A percentile compares a stretch with the other conserved stretches of the same genome.
Conservation (phyloP, 108 stramenopile species). For the Craspedostauros australis region DNA sequence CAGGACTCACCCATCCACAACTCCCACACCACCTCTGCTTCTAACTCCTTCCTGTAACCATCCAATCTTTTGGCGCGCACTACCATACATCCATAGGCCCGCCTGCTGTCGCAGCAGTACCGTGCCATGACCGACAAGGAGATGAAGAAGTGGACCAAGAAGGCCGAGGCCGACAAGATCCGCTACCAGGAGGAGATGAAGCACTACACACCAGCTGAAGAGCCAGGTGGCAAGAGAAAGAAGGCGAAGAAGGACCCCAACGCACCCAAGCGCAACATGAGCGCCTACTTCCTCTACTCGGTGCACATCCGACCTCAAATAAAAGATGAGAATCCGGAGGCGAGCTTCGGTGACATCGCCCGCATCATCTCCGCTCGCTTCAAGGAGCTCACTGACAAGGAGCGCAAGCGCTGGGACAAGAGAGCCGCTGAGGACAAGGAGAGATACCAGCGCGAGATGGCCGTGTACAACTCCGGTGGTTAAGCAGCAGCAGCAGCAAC, state of each 20-base stretch:
- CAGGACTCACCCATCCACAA: background rate
- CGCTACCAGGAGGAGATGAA: conserved; percentile 86
- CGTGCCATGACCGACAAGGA: conserved; percentile 64
- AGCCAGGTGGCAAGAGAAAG: conserved; percentile 36
- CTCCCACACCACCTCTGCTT: background rate
- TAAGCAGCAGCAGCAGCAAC: no score
- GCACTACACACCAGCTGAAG: conserved; percentile 66
- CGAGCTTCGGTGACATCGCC: conserved; percentile 65
- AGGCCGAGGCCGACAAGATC: conserved; percentile 72
- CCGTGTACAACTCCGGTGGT: conserved; percentile 19
- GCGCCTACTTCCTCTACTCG: conserved; percentile 75
- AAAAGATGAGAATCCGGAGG: conserved; percentile 67
- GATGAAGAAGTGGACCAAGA: conserved; percentile 68
- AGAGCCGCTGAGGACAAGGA: conserved; percentile 70
- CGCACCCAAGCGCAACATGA: conserved; percentile 71
- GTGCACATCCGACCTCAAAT: conserved; percentile 51
- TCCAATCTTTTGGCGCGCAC: background rate
- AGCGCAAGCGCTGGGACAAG: conserved; percentile 57
- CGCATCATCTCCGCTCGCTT: conserved; percentile 61
- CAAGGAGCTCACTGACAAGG: conserved; percentile 62
- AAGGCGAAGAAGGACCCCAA: conserved; percentile 72
- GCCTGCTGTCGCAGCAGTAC: conserved; percentile 62
- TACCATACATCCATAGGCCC: conserved; percentile 27
- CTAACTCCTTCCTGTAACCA: background rate
- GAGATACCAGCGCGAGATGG: conserved; percentile 59